Percentiles rank a stretch among this genome's conserved stretches.
Evolutionary conservation across 805 yeast species (phyloP).

Genomic region (Ogataea haglerorum): DNA sequence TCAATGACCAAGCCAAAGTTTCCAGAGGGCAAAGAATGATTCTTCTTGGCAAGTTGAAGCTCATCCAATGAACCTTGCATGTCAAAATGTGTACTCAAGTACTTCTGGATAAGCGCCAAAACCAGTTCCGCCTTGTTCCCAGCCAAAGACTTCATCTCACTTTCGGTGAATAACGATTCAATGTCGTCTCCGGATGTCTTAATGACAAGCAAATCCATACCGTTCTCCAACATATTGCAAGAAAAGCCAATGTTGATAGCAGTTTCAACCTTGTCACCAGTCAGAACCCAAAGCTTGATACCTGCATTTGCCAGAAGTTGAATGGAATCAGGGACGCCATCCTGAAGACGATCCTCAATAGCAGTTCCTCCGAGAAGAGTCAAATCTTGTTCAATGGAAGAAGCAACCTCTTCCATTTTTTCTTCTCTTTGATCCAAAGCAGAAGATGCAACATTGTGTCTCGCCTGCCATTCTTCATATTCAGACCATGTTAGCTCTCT

Average conservation of each 20-base stretch:
- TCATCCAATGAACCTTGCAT: slow-evolving; percentile 61
- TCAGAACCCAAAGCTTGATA: slow-evolving; percentile 79
- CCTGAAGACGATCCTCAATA: slow-evolving; percentile 80
- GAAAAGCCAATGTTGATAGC: slow-evolving; percentile 86
- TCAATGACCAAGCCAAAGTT: slow-evolving; percentile 70
- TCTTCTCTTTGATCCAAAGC: slow-evolving; percentile 61
- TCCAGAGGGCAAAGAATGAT: slow-evolving; percentile 66
- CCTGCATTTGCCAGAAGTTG: slow-evolving; percentile 69
- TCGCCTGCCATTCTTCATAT: slow-evolving; percentile 59
- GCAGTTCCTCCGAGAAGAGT: slow-evolving; percentile 78
- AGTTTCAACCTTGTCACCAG: slow-evolving; percentile 89
- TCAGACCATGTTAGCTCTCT: slow-evolving; percentile 60
- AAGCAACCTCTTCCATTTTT: slow-evolving; percentile 71
- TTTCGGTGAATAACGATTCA: slow-evolving; percentile 38
- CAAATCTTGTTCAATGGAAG: slow-evolving; percentile 64
- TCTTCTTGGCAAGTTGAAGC: slow-evolving; percentile 48
- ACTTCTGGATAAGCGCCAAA: slow-evolving; percentile 46
- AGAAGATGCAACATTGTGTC: slow-evolving; percentile 63
- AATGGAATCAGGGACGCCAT: slow-evolving; percentile 83
- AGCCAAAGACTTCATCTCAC: slow-evolving; percentile 22
- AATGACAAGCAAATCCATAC: slow-evolving; percentile 70
- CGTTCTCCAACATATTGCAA: slow-evolving; percentile 70
- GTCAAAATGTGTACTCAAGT: slow-evolving; percentile 51
- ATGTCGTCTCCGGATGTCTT: slow-evolving; percentile 57
- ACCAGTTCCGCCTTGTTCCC: slow-evolving; percentile 35